Conservation (phyloP, 352 stramenopile genomes). For the Phytophthora fragariae region DNA sequence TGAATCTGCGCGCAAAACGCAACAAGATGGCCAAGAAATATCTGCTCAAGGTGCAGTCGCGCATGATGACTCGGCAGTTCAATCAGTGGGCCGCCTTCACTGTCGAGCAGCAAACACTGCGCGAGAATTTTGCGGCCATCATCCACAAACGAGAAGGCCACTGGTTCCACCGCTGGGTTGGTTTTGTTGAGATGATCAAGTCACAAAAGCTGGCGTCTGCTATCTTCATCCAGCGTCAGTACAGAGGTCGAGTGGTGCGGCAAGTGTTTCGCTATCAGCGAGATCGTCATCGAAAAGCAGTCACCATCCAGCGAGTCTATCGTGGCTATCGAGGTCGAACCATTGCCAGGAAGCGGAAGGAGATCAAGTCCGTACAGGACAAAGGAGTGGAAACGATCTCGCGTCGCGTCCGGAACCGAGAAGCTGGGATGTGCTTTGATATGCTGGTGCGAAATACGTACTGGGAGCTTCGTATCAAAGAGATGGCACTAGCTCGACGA, state of each 20-base stretch:
- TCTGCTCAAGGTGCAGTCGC: slow-evolving; percentile 59
- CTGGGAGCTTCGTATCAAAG: slow-evolving; percentile 43
- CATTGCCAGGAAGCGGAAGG: slow-evolving; percentile 18
- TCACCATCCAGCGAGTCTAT: slow-evolving; percentile 65
- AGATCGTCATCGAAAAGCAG: slow-evolving; percentile 30
- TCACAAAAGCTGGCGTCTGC: slow-evolving; percentile 35
- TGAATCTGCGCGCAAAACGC: slow-evolving; percentile 58
- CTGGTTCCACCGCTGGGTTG: slow-evolving; percentile 63
- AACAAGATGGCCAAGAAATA: slow-evolving; percentile 63
- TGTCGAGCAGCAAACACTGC: slow-evolving; percentile 47
- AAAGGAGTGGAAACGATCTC: slow-evolving; percentile 36
- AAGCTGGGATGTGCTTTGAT: slow-evolving; percentile 40
- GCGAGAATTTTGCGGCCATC: slow-evolving; percentile 53
- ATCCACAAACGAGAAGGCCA: slow-evolving; percentile 46
- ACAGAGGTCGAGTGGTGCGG: slow-evolving; percentile 60
- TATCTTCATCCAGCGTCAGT: slow-evolving; percentile 67
- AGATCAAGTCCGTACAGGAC: slow-evolving; percentile 47
- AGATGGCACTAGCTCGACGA: slow-evolving; percentile 36
- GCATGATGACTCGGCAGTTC: slow-evolving; percentile 57
- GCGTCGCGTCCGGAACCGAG: slow-evolving; percentile 41
- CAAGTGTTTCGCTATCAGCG: slow-evolving; percentile 53
- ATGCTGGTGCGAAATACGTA: slow-evolving; percentile 32
- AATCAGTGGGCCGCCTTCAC: slow-evolving; percentile 59
- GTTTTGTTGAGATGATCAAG: slow-evolving; percentile 45
- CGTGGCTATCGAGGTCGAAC: slow-evolving; percentile 50